Base-by-base conservation (phyloP, 1,139 yeast species). In the Debaryomycetaceae sp. region DNA sequence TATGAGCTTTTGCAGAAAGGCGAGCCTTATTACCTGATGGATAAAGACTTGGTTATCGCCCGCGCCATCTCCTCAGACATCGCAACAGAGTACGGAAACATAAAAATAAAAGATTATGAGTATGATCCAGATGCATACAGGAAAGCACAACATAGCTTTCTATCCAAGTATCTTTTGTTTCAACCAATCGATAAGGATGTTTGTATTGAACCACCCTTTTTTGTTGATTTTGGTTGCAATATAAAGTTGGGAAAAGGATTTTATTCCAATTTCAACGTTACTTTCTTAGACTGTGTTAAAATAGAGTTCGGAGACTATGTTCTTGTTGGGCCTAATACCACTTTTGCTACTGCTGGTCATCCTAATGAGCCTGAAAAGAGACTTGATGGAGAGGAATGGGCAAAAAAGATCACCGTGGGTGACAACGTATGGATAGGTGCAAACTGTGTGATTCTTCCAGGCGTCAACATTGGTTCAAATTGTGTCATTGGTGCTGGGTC, bases 371-470 rank as follows among this genome's bases (percentile, higher is more conserved):
- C 82, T 0, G 50, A 61, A 14, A 59, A 63, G 39, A 63, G 89
- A 39, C 47, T 54, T 17, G 59, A 58, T 0, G 73, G 67, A 1
- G 67, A 69, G 16, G 87, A 81, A 52, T 74, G 63, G 48, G 83
- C 83, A 0, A 54, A 56, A 31, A 82, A 85, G 3, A 73, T 83
- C 24, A 65, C 59, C 2, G 79, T 83, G 19, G 87, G 84, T 0
- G 69, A 79, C 52, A 73, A 77, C 43, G 84, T 79, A 14, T 83
- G 91, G 91, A 63, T 83, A 35, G 86, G 87, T 7, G 70, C 81
- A 2, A 68, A 71, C 36, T 75, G 65, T 17, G 64, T 66, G 1
- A 69, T 83, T 5, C 59, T 83, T 39, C 85, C 86, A 2, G 89
- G 88, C 2, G 84, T 82, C 11, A 79, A 75, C 1, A 72, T 83